Evolutionary conservation across 164 flowering plant species (phyloP), one percentile per base, ranked within the genome.

Genomic region (Umbilicus rupestris): DNA sequence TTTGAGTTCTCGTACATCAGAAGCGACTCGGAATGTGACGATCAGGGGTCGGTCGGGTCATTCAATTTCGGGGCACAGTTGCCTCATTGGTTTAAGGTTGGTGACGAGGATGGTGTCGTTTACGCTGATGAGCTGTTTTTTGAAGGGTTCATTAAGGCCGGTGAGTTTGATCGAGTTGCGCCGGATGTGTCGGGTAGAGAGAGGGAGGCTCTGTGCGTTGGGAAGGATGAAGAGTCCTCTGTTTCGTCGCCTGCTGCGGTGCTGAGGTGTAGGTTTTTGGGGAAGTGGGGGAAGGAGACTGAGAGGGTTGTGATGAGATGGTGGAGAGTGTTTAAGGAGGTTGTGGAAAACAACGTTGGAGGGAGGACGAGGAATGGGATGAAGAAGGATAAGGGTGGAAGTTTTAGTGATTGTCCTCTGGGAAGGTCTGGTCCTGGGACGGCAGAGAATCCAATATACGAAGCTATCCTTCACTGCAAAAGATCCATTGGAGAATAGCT

Each of bases 381-480:
- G 33, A 28, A 12, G 60, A 28, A 29, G 60, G 22, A 24, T 1
- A 28, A 14, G 58, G 9, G 14, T 55, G 19, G 14, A 19, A 30
- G 17, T 55, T 1, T 11, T 28, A 28, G 33, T 9, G 19, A 2
- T 26, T 33, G 57, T 12, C 57, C 20, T 22, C 57, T 1, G 29
- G n/a, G 57, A 50, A 22, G 26, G 5, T n/a, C 12, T 12, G 29
- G 52, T 19, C 26, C 6, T 47, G 22, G 28, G 17, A 6, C 29
- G 2, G 57, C 22, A 4, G 60, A 55, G 17, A 55, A 55, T 22
- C 60, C 60, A 1, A 55, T 55, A 26, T 28, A 55, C 33, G 60
- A 55, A 28, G 60, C 60, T 11, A 33, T 55, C 3, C 60, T 55
- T 26, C 60, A 55, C 19, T 55, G 60, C 28, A 55, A 55, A 55